These are phyloP conservation scores for Aristolochia fimbriata DNA, from an alignment of 164 flowering plant species.

Conservation along the genomic window DNA sequence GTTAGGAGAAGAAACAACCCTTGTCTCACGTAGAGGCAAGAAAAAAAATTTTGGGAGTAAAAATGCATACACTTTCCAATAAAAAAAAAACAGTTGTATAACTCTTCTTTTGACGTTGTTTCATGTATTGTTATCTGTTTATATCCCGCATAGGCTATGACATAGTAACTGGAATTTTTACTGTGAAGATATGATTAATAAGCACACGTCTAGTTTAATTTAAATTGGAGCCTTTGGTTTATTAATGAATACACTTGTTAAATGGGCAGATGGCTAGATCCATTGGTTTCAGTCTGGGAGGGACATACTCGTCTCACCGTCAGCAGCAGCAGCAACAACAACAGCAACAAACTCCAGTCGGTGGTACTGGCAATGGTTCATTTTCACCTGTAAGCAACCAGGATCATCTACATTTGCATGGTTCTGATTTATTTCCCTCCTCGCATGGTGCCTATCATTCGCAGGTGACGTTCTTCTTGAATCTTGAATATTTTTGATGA, in stretches of 20 bases:
- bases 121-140: too few species aligned
- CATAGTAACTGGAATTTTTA: too few species aligned
- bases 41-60: too few species aligned
- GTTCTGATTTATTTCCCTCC: slow-evolving; percentile 72
- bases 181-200: too few species aligned
- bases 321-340: slow-evolving; percentile 42
- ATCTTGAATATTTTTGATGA: neutral
- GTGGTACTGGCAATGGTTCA: slow-evolving; percentile 43
- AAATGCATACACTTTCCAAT: too few species aligned
- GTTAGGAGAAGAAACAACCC: too few species aligned
- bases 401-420: slow-evolving; percentile 73
- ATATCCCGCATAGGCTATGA: neutral
- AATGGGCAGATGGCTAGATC: slow-evolving; percentile 59
- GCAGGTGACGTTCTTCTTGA: slow-evolving; percentile 36
- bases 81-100: too few species aligned
- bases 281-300: slow-evolving; percentile 74
- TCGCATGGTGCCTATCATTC: slow-evolving; percentile 65
- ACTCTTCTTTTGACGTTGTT: too few species aligned
- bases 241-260: neutral
- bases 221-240: neutral
- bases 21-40: too few species aligned
- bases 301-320: slow-evolving; percentile 63
- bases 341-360: slow-evolving; percentile 52
- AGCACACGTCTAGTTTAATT: neutral
- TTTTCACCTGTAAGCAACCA: slow-evolving; percentile 64